Base-by-base conservation (phyloP, 106 monocot genomes). In the Vanilla planifolia region DNA sequence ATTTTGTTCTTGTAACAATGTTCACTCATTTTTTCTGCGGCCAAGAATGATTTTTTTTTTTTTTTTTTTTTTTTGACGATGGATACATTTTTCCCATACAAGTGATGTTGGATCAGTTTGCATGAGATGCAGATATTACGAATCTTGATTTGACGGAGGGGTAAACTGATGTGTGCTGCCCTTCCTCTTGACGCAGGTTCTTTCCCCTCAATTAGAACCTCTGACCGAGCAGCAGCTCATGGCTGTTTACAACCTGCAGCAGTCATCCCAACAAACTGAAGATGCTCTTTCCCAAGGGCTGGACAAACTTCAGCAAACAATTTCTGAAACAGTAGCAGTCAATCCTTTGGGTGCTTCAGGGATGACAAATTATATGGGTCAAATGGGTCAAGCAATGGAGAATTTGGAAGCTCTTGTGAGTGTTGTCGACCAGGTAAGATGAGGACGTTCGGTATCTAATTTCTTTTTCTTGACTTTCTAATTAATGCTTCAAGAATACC, bases 241-340 rank as follows among this genome's bases (percentile, higher is more conserved):
- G 60, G 64, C 55, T 7, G 85, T 94, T 4, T 69, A 33, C 41
- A 75, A 27, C 48, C 75, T 94, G 43, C 85, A 78, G 20, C 74
- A 72, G 42, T 83, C 77, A 52, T 98, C 78, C 33, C 76, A 72
- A 61, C 86, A 96, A 75, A 86, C 86, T 20, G 95, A 96, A 75
- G 83, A 85, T 59, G 93, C 88, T 33, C 88, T 93, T 50, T 79
- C 79, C 2, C 85, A 89, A 37, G 93, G 93, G 14, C 50, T 93
- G 73, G 85, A 85, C 8, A 89, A 72, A 46, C 94, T 94, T 50
- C 82, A 86, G 26, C 82, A 89, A 66, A 89, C 77, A 44, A 77
- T 94, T 37, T 34, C 83, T 0, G 85, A 85, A 21, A 73, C 85
- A 8, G 43, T 93, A 43, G 72, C 62, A n/a, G 42, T 72, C 8